Evolutionary conservation across 768 basidiomycete species (phyloP), one percentile per base, ranked within the genome.

Genomic region (Boletus reticulatus): DNA sequence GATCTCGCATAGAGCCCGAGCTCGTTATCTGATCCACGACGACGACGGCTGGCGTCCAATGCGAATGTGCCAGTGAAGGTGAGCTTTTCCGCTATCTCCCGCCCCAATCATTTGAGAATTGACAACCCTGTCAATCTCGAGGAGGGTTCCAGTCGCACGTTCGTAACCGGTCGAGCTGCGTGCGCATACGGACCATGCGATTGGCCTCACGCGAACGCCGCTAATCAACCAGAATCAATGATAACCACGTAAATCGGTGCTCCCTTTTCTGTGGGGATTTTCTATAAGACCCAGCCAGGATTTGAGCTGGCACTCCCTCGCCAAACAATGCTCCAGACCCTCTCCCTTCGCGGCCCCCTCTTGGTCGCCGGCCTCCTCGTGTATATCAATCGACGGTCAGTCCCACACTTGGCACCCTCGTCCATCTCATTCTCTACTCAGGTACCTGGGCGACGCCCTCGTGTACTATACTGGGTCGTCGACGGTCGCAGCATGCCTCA

Each of bases 381-480:
- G 7, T 56, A 53, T 61, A 55, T 57, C 54, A 45, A 72, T 31
- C 48, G 56, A 36, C 56, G 43, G 69, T 69, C 13, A 27, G 65
- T 58, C 27, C 4, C 12, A 14, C 1, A 4, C 2, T 7, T 2
- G 22, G 6, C 36, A 14, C 4, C 6, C 5, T 7, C 0, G 34
- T 6, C 17, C 14, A 19, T 12, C 55, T 54, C 53, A 58, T 36
- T 14, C 1, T 5, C 19, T 39, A 4, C 2, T 2, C 42, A 69
- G 68, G 7, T 41, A 19, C 36, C 60, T 70, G n/a, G 63, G 46
- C 2, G 8, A 22, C 1, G 52, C 55, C 20, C 58, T 72, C 53
- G 63, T 63, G 0, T 63, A 66, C 58, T 66, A 68, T 31, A 71
- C 66, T 3, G 72, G 72, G 12, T 71, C 70, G 8, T 66, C 66